A percentile compares a stretch with the other conserved stretches of the same genome.
These are phyloP conservation scores for Claviceps sp. DNA, from an alignment of 2,329 filamentous ascomycete genomes.

Conservation along the genomic window DNA sequence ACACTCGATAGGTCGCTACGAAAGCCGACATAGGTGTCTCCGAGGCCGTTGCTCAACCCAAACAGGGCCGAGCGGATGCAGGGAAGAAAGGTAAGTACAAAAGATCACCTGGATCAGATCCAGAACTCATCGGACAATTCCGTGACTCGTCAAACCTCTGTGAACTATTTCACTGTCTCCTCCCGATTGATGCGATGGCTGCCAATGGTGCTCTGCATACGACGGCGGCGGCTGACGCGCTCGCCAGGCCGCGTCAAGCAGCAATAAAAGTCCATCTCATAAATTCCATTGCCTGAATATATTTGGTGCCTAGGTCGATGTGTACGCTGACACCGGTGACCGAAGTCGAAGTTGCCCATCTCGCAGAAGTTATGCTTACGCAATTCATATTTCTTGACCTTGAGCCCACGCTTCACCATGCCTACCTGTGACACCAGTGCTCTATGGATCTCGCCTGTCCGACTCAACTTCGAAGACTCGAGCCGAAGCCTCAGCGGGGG, in stretches of 20 bases:
- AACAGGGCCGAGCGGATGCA: conserved; percentile 39
- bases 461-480: too few species aligned
- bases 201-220: conserved; percentile 76
- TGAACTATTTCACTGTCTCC: conserved; percentile 97
- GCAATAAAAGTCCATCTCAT: conserved; percentile 99
- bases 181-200: conserved; percentile 85
- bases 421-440: too few species aligned
- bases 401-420: conserved; percentile 71
- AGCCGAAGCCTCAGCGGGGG: too few species aligned
- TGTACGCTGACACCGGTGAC: conserved; percentile 99
- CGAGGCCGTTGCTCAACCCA: conserved; percentile 54
- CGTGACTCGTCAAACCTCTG: conserved; percentile 68
- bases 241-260: conserved; percentile 99
- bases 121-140: conserved; percentile 85
- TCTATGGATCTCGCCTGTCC: too few species aligned
- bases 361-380: conserved; percentile 99
- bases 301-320: conserved; percentile 99
- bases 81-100: conserved; percentile 28
- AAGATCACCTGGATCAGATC: neutral
- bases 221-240: conserved; percentile 90
- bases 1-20: conserved; percentile 23
- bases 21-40: conserved; percentile 55
- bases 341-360: conserved; percentile 99
- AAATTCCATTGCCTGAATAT: conserved; percentile 97
- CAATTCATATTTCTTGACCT: conserved; percentile 99